Evolutionary conservation across 257 asterid species (phyloP), one percentile per base, ranked within the genome.

Genomic region (Fraxinus quadrangulata): DNA sequence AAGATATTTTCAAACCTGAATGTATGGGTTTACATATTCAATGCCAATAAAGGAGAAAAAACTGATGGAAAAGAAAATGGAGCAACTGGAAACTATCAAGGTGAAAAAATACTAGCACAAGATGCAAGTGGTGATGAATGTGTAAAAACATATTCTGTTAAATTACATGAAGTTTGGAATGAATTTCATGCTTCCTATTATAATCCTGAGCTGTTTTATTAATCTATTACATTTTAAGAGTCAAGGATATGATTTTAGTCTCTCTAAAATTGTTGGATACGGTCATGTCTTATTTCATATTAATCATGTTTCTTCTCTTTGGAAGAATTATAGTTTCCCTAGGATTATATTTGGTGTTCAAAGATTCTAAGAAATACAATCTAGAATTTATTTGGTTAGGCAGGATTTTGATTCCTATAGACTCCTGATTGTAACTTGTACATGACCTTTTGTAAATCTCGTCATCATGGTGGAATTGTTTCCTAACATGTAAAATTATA

Each of bases 1-100:
- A 11, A 93, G 97, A 72, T 89, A 89, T 36, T 31, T 91, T 80
- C 88, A 90, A 86, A 81, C 98, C 97, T 92, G 94, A 70, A 80
- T 45, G 30, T 8, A 74, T 45, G 1, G 1, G 23, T 39, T 5
- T 75, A 2, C 72, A 28, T 11, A 23, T 61, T 17, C 23, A 54
- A 61, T 61, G 14, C 23, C 16, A 23, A 23, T 4, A 61, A 61
- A 61, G 13, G 67, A 7, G 28, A 12, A 21, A n/a, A 54, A 23
- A 23, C 2, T 23, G 31, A 23, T 0, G 14, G 31, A 61, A 61
- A 61, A 61, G 67, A 23, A 23, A 61, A 61, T 61, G 10, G 14
- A 10, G 13, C 13, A 24, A 23, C 10, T 61, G 67, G 14, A 61
- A 61, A 21, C 11, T 61, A 61, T 61, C 67, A 61, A 61, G 33